These are phyloP conservation scores for Botrytis galanthina DNA, from an alignment of 2,329 filamentous ascomycete genomes.

Conservation along the genomic window DNA sequence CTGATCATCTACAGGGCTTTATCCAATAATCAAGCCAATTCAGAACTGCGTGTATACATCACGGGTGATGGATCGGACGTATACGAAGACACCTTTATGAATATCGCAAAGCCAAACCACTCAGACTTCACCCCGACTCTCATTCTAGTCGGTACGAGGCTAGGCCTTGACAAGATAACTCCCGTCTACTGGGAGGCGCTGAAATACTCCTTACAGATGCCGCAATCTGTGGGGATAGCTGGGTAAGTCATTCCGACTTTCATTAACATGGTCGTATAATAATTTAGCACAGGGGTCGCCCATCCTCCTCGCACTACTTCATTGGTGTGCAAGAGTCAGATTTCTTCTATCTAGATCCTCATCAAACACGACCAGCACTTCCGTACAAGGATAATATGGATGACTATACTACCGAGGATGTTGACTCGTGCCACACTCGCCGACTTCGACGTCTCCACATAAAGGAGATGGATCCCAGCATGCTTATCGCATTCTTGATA, in stretches of 20 bases:
- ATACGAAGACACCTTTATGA: slow-evolving; percentile 84
- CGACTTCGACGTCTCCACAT: slow-evolving; percentile 80
- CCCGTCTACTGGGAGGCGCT: slow-evolving; percentile 95
- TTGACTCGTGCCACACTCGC: slow-evolving; percentile 83
- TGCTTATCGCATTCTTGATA: slow-evolving; percentile 93
- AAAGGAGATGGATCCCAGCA: slow-evolving; percentile 94
- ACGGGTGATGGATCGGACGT: slow-evolving; percentile 89
- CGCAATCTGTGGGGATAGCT: slow-evolving; percentile 93
- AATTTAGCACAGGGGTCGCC: slow-evolving; percentile 65
- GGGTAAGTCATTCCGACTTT: slow-evolving; percentile 56
- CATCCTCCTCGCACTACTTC: slow-evolving; percentile 76
- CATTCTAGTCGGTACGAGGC: slow-evolving; percentile 80
- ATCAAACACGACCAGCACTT: slow-evolving; percentile 75
- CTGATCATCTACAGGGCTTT: slow-evolving; percentile 59
- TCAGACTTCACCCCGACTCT: slow-evolving; percentile 76
- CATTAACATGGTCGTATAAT: slow-evolving; percentile 17
- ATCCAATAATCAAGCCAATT: slow-evolving; percentile 60
- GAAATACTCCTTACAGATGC: slow-evolving; percentile 77
- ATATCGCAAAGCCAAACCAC: slow-evolving; percentile 67
- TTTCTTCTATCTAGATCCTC: slow-evolving; percentile 94
- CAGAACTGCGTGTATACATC: slow-evolving; percentile 75
- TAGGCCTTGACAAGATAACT: slow-evolving; percentile 93
- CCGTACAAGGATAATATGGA: slow-evolving; percentile 57
- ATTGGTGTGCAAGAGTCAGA: slow-evolving; percentile 69
- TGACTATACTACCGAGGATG: slow-evolving; percentile 67